Percentiles rank a stretch among this genome's conserved stretches.
Evolutionary conservation across 345 rosid genomes (phyloP).

Genomic region (Trapa incisa): DNA sequence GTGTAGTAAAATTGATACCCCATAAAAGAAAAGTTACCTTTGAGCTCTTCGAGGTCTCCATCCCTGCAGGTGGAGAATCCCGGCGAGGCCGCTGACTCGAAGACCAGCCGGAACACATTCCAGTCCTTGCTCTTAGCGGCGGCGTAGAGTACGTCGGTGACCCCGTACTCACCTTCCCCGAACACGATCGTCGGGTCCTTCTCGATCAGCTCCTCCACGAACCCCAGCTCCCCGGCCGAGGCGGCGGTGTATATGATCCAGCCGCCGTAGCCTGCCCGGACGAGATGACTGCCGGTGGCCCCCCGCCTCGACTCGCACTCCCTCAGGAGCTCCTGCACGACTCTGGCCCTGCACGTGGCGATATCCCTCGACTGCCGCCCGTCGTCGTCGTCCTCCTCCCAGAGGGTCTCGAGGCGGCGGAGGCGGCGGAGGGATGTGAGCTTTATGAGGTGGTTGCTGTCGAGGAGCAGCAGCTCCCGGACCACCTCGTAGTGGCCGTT

Average conservation of each 20-base stretch:
- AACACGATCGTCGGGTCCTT: constrained; percentile 65
- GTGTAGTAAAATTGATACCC: no score
- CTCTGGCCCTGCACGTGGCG: constrained; percentile 52
- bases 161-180: constrained; percentile 94
- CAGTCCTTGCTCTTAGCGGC: constrained; percentile 68
- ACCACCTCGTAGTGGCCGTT: constrained; percentile 85
- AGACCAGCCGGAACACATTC: constrained; percentile 49
- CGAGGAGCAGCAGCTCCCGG: constrained; percentile 70
- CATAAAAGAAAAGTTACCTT: constrained; percentile 16
- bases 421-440: constrained; percentile 87
- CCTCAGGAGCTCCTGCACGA: constrained; percentile 51
- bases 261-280: constrained; percentile 70
- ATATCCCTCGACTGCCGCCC: constrained; percentile 56
- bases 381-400: constrained; percentile 87
- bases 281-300: constrained; percentile 35
- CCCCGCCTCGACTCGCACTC: constrained; percentile 46
- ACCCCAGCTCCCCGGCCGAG: constrained; percentile 71
- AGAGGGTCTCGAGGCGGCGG: constrained; percentile 87
- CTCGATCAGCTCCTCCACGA: constrained; percentile 56
- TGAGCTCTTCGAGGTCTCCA: constrained; percentile 42
- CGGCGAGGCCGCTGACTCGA: constrained; percentile 57
- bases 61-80: constrained; percentile 39
- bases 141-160: constrained; percentile 73
- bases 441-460: constrained; percentile 72
- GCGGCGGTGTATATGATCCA: constrained; percentile 94